A percentile compares a stretch with the other conserved stretches of the same genome.
These are phyloP conservation scores for Aspergillus diversus DNA, from an alignment of 495 filamentous ascomycete species.

Conservation along the genomic window DNA sequence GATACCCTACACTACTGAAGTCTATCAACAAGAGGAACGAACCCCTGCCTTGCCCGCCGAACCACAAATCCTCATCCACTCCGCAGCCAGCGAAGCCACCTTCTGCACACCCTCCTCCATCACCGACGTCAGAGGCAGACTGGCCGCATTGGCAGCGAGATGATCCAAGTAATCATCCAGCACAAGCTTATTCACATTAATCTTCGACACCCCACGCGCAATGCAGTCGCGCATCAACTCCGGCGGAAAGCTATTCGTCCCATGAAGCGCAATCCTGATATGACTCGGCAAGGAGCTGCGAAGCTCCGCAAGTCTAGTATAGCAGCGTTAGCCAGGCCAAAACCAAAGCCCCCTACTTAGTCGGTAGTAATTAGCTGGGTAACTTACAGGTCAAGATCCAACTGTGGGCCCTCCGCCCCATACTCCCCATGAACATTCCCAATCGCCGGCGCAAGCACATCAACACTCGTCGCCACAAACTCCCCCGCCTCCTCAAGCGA, in stretches of 20 bases:
- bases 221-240: conserved; percentile 63
- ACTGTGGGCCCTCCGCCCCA: conserved; percentile 62
- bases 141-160: conserved; percentile 22
- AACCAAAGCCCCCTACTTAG: too few species aligned
- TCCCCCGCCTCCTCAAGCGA: conserved; percentile 62
- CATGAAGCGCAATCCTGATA: conserved; percentile 58
- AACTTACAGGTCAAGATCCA: conserved; percentile 40
- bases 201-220: conserved; percentile 63
- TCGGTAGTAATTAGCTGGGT: too few species aligned
- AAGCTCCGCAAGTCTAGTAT: too few species aligned
- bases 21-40: too few species aligned
- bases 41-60: conserved; percentile 26
- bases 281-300: too few species aligned
- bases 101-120: conserved; percentile 33
- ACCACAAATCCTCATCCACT: conserved; percentile 32
- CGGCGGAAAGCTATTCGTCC: conserved; percentile 66
- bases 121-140: conserved; percentile 31
- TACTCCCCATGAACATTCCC: conserved; percentile 82
- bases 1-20: too few species aligned
- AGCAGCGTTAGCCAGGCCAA: too few species aligned
- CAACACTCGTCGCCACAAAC: conserved; percentile 70
- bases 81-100: conserved; percentile 26
- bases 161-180: conserved; percentile 44
- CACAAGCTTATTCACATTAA: conserved; percentile 74
- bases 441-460: conserved; percentile 75